A percentile compares a stretch with the other conserved stretches of the same genome.
phyloP scores from a whole-genome alignment of 805 yeast genomes.

The Brettanomyces naardenensis region DNA sequence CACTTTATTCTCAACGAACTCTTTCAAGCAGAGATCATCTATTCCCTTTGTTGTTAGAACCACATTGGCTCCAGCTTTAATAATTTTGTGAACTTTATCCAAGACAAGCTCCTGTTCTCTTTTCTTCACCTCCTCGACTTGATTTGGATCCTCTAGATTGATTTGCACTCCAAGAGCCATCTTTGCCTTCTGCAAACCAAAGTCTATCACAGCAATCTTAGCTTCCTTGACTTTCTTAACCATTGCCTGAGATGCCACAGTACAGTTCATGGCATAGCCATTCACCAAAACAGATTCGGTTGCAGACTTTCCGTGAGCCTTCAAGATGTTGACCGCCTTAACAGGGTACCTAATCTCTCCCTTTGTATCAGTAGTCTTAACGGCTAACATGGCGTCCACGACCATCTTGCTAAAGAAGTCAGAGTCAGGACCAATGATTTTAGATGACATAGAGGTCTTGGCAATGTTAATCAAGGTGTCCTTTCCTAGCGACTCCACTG shows the following conservation, averaged over 20 bases:
- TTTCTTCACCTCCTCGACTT: conserved; percentile 79
- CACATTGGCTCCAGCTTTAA: conserved; percentile 87
- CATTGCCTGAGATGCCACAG: conserved; percentile 98
- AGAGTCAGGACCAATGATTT: conserved; percentile 90
- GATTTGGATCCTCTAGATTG: conserved; percentile 92
- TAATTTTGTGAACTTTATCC: conserved; percentile 75
- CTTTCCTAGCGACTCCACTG: conserved; percentile 74
- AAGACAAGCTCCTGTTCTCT: conserved; percentile 81
- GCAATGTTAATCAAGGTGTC: conserved; percentile 87
- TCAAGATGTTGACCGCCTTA: conserved; percentile 90
- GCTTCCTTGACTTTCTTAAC: conserved; percentile 61
- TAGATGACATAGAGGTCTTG: conserved; percentile 93
- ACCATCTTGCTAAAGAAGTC: conserved; percentile 86
- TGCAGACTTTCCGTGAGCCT: conserved; percentile 94
- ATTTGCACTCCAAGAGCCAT: conserved; percentile 99
- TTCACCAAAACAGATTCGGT: conserved; percentile 77
- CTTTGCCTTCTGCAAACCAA: conserved; percentile 90
- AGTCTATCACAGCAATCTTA: conserved; percentile 80
- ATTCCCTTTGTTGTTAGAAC: conserved; percentile 91
- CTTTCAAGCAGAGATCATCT: conserved; percentile 86
- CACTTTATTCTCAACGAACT: conserved; percentile 83
- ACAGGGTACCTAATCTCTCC: conserved; percentile 93
- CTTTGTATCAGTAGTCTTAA: conserved; percentile 78
- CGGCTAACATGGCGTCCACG: conserved; percentile 93
- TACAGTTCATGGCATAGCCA: conserved; percentile 95